phyloP scores from a whole-genome alignment of 1,284 basidiomycete genomes.

The Trametes polyzona region DNA sequence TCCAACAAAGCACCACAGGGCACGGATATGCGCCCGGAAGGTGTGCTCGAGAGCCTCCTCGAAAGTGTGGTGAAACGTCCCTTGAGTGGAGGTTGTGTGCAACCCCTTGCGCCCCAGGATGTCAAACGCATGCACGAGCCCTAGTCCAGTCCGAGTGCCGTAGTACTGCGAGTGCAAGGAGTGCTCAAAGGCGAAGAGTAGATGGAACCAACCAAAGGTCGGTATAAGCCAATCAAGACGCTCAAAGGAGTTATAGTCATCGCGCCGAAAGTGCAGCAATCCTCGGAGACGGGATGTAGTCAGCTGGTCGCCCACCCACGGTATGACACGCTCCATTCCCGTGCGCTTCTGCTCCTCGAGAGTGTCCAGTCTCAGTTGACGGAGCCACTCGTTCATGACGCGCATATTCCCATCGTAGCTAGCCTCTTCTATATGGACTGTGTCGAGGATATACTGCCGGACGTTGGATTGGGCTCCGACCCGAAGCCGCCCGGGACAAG shows the following conservation, averaged over 20 bases:
- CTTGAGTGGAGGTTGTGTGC: slow-evolving; percentile 12
- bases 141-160: slow-evolving; percentile 15
- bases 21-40: slow-evolving; percentile 19
- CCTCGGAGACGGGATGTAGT: slow-evolving; percentile 24
- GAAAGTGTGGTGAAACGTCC: slow-evolving; percentile 23
- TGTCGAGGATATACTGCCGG: slow-evolving; percentile 23
- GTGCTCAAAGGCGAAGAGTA: slow-evolving; percentile 36
- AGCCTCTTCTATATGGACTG: slow-evolving; percentile 23
- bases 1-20: slow-evolving; percentile 8
- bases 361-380: slow-evolving; percentile 15
- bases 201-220: slow-evolving; percentile 42
- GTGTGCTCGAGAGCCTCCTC: slow-evolving; percentile 23
- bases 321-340: slow-evolving; percentile 5
- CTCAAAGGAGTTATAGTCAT: slow-evolving; percentile 41
- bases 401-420: slow-evolving; percentile 28
- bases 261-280: slow-evolving; percentile 27
- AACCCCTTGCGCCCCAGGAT: slow-evolving; percentile 24
- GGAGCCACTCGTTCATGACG: slow-evolving; percentile 10
- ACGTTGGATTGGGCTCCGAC: background rate
- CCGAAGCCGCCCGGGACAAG: background rate
- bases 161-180: slow-evolving; percentile 29
- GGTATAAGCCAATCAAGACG: slow-evolving; percentile 35
- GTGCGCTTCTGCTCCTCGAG: slow-evolving; percentile 3
- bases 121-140: slow-evolving; percentile 22
- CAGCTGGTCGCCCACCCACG: slow-evolving; percentile 31